These are phyloP conservation scores for Saposhnikovia divaricata DNA, from an alignment of 129 eudicot species.

Conservation along the genomic window DNA sequence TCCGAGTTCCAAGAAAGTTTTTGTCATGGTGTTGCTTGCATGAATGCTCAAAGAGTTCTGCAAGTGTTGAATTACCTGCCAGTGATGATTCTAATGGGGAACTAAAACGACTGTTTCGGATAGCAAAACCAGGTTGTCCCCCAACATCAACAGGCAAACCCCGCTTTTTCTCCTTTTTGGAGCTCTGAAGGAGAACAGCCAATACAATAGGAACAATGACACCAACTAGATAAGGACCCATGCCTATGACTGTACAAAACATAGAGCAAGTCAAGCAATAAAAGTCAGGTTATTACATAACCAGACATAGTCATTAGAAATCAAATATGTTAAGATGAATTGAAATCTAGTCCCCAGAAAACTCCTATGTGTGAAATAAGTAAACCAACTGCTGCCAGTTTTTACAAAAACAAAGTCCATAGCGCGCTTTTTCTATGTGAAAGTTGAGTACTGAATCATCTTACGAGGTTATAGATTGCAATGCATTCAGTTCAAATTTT, in stretches of 20 bases:
- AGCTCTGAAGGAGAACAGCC: conserved; percentile 43
- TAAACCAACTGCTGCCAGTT: neutral
- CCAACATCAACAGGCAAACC: conserved; percentile 73
- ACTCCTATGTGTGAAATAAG: neutral
- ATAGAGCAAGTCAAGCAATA: conserved; percentile 10
- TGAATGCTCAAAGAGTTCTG: conserved; percentile 80
- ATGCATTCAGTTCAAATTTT: too few relatives aligned
- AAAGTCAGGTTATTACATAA: conserved; percentile 17
- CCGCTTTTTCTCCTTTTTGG: conserved; percentile 42
- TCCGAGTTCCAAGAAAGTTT: conserved; percentile 72
- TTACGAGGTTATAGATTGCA: neutral
- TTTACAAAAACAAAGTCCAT: neutral
- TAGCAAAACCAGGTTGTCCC: conserved; percentile 63
- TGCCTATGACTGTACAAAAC: conserved; percentile 15
- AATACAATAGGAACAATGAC: conserved; percentile 59
- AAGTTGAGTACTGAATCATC: neutral
- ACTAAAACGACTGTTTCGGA: conserved; percentile 60
- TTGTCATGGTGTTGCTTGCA: conserved; percentile 56
- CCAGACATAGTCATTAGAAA: neutral
- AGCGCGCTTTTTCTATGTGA: neutral
- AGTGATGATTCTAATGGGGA: conserved; percentile 65
- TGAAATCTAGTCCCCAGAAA: neutral
- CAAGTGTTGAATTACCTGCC: conserved; percentile 74
- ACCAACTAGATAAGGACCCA: conserved; percentile 73
- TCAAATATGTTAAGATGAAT: neutral